A percentile compares a stretch with the other conserved stretches of the same genome.
Conservation (phyloP, 2,329 filamentous ascomycete genomes). For the Hirsutella minnesotensis region DNA sequence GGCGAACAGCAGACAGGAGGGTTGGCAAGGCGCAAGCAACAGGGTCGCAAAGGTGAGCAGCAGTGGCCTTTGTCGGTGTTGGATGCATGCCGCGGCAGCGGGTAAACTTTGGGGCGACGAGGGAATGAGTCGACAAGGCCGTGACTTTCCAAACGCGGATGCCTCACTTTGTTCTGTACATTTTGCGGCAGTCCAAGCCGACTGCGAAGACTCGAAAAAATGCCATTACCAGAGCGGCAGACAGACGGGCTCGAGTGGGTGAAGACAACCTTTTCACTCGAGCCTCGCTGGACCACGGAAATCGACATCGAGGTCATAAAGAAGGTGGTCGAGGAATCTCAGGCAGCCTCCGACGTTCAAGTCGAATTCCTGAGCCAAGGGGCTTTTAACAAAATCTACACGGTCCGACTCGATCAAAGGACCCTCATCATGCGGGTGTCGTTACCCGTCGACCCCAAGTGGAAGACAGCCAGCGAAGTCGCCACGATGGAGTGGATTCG, state of each 20-base stretch:
- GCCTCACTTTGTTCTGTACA: no score
- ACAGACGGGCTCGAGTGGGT: constrained; percentile 5
- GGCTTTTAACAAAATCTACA: constrained; percentile 14
- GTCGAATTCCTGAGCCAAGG: constrained; percentile 8
- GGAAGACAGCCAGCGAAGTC: constrained; percentile 26
- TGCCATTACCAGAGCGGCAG: not conserved
- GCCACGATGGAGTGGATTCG: constrained; percentile 24
- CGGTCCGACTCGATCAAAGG: constrained; percentile 1
- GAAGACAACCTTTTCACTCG: constrained; percentile 2
- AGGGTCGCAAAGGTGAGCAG: no score
- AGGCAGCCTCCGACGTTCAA: not conserved
- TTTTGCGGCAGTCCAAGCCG: no score
- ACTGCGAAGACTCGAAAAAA: no score
- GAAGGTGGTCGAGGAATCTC: not conserved
- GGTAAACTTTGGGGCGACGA: not conserved
- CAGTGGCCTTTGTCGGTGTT: no score
- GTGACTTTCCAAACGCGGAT: no score
- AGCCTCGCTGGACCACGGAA: constrained; percentile 8
- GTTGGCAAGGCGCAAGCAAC: no score
- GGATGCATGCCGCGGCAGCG: not conserved
- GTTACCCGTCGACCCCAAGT: constrained; percentile 21
- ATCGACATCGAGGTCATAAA: constrained; percentile 4
- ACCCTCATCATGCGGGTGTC: constrained; percentile 20
- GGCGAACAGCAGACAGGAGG: no score
- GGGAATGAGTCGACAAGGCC: not conserved